phyloP scores from a whole-genome alignment of 139 green algal genomes.

The Penium margaritaceum region DNA sequence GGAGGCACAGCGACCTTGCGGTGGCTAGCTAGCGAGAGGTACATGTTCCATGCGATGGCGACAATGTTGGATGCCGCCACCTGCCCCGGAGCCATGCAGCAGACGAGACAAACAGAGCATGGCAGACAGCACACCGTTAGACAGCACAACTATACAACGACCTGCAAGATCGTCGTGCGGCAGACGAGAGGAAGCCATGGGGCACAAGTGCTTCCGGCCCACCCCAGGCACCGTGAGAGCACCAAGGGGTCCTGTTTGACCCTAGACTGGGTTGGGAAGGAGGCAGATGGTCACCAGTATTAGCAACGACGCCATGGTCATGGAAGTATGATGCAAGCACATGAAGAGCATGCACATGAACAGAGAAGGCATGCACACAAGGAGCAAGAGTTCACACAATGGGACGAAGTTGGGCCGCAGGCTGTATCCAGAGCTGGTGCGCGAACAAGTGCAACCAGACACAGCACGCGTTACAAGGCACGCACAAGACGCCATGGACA shows the following conservation, averaged over 20 bases:
- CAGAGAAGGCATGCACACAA: neutral
- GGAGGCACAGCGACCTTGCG: no score
- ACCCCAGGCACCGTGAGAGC: no score
- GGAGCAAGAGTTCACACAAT: neutral
- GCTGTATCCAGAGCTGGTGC: neutral
- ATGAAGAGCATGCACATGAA: no score
- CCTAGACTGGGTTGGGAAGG: neutral
- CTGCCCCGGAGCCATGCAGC: neutral
- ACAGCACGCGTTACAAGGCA: no score
- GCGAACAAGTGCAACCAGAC: no score
- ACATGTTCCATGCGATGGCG: constrained; percentile 74
- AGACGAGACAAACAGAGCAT: neutral
- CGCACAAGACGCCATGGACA: neutral
- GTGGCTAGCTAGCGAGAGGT: constrained; percentile 66
- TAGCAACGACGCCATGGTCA: no score
- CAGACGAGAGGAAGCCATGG: no score
- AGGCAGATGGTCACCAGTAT: no score
- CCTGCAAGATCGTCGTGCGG: neutral
- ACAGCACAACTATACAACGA: neutral
- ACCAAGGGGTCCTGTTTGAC: no score
- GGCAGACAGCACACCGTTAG: neutral
- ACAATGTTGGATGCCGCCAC: constrained; percentile 58
- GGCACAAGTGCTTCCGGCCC: no score
- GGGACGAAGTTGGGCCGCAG: neutral
- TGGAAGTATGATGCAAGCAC: no score